phyloP scores from a whole-genome alignment of 2,329 filamentous ascomycete species.

The Daldinia eschscholtzii region DNA sequence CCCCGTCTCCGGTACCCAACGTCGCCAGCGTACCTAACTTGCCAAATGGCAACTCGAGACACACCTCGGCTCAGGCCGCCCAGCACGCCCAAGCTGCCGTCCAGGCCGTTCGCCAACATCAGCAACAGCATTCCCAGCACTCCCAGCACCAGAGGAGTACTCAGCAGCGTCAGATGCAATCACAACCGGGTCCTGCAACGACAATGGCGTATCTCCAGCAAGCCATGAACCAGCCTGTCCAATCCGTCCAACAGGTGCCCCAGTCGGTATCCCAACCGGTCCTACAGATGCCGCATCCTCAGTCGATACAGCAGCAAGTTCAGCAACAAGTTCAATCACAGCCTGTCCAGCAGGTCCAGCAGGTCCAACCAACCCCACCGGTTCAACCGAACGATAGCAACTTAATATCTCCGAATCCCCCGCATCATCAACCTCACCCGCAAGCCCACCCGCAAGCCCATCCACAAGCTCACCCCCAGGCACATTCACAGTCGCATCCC shows the following conservation, averaged over 20 bases:
- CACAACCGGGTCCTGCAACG: slow-evolving; percentile 49
- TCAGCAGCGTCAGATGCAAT: slow-evolving; percentile 54
- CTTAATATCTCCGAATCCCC: slow-evolving; percentile 51
- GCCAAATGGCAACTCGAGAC: slow-evolving; percentile 62
- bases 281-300: slow-evolving; percentile 52
- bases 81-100: slow-evolving; percentile 56
- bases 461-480: slow-evolving; percentile 34
- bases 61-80: slow-evolving; percentile 61
- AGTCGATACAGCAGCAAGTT: slow-evolving; percentile 50
- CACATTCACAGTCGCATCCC: slow-evolving; percentile 37
- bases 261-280: slow-evolving; percentile 46
- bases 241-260: slow-evolving; percentile 52
- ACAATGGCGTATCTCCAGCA: slow-evolving; percentile 53
- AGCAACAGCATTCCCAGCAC: slow-evolving; percentile 51
- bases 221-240: slow-evolving; percentile 51
- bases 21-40: slow-evolving; percentile 64
- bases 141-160: slow-evolving; percentile 53
- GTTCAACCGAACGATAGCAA: slow-evolving; percentile 51
- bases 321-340: slow-evolving; percentile 44
- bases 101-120: slow-evolving; percentile 52
- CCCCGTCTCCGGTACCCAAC: slow-evolving; percentile 61
- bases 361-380: slow-evolving; percentile 48
- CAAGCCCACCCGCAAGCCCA: slow-evolving; percentile 45
- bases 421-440: slow-evolving; percentile 47
- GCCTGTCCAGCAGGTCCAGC: slow-evolving; percentile 46